Base-by-base conservation (phyloP, 345 rosid species). In the Eucalyptus marginata region DNA sequence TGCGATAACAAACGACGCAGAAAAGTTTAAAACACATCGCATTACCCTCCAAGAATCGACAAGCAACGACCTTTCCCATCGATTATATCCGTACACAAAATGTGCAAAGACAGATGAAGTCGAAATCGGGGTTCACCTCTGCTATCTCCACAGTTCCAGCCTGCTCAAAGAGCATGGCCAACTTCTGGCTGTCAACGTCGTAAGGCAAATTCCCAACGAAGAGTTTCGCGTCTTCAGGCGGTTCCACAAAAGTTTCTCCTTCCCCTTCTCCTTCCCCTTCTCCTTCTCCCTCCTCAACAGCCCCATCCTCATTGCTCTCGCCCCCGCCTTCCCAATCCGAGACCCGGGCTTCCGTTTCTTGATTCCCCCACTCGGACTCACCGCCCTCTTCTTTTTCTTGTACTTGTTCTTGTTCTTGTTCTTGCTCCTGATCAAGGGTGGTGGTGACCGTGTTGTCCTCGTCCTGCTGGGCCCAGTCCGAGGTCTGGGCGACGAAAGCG, bases 121-220 rank as follows among this genome's bases (percentile, higher is more conserved):
- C 20, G 87, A 54, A 64, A 68, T 22, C 44, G 47, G 31, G n/a
- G 18, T 64, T 54, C 66, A 97, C 99, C 98, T 96, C 99, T 6
- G 99, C 95, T 92, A 96, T 95, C 90, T 97, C 99, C 87, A 97
- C 99, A 86, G 96, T 95, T 52, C 99, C 99, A 86, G 98, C 96
- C 90, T 96, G 93, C 91, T 97, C 95, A 89, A 97, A 96, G 86
- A 96, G 92, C 98, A 92, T 92, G 89, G 99, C 99, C 92, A 97
- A 89, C 84, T 92, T 93, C 92, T 95, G 93, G 51, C 99, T 97
- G 84, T 96, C 98, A 86, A 97, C 95, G 49, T 96, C 98, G 89
- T 92, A 96, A 14, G 99, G 92, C 93, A 97, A 94, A 79, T 96
- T 96, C 79, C 98, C 99, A 9, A 97, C 98, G 87, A 95, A 97